Base-by-base conservation (phyloP, 2,329 filamentous ascomycete genomes). In the Fusarium sarcochroum region DNA sequence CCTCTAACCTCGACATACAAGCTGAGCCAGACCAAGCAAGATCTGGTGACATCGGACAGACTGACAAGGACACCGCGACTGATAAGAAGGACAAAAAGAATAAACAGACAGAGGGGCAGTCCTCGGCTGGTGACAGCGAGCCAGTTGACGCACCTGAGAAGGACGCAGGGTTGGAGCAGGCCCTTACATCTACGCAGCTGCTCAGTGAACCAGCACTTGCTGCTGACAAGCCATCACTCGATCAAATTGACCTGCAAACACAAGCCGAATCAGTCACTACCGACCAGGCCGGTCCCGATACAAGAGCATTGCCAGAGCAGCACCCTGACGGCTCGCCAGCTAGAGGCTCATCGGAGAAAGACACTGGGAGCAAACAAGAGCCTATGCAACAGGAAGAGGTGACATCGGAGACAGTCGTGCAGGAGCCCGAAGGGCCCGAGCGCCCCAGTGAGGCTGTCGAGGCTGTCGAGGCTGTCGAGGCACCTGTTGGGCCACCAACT, bases 61-160 rank as follows among this genome's bases (percentile, higher is more conserved):
- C 18, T 13, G n/a, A 20, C 14, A 27, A 46, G 32, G 53, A 45
- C n/a, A 20, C 8, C 13, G 30, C 14, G 25, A 7, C 55, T 53
- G 52, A 51, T 7, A 64, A 58, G 32, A 67, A 73, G 46, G 48
- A 67, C 38, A 54, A 68, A 45, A 63, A 72, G 47, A 66, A 65
- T 44, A 63, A 65, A 35, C 65, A 72, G 45, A 68, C 66, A 27
- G 45, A 41, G n/a, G 25, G 18, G 35, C 59, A 57, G 47, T 47
- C 52, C 14, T 45, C 38, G 10, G n/a, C 42, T 34, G 21, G 18
- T 23, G 32, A 50, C 14, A 25, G 46, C 23, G 50, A 50, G 34
- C 21, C 27, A 40, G 34, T 17, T 9, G 48, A 53, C 15, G 41
- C 20, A 30, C 44, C 30, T n/a, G 30, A 40, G 32, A 44, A 35